Evolutionary conservation across 257 asterid genomes (phyloP).

Genomic region (Solanum sejunctum): DNA sequence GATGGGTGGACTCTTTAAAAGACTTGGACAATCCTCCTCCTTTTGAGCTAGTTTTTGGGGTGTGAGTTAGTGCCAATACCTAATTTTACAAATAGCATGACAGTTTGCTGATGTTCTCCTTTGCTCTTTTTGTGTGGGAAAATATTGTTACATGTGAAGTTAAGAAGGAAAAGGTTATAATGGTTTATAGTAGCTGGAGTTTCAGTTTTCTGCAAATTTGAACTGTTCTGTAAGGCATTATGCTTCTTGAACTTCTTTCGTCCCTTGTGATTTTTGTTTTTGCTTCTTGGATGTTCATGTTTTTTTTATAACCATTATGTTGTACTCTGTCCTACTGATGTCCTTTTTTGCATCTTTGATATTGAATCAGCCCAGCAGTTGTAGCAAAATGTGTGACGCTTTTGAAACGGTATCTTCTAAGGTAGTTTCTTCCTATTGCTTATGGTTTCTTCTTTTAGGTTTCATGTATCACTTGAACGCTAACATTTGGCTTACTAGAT

Average conservation of each 20-base stretch:
- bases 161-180: neutral
- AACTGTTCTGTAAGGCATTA: neutral
- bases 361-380: constrained; percentile 81
- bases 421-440: constrained; percentile 34
- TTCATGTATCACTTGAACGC: neutral
- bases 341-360: constrained; percentile 1
- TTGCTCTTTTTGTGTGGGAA: neutral
- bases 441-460: neutral
- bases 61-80: too few relatives aligned
- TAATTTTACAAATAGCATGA: neutral
- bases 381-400: constrained; percentile 94
- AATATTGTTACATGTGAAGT: neutral
- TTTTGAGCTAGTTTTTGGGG: too few relatives aligned
- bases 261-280: neutral
- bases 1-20: too few relatives aligned
- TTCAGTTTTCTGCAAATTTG: neutral
- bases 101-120: neutral
- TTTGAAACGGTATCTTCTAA: constrained; percentile 78
- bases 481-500: neutral
- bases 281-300: neutral
- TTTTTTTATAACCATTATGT: neutral
- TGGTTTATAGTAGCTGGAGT: neutral
- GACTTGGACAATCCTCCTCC: too few relatives aligned
- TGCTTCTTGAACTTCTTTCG: neutral
- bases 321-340: constrained; percentile 4